A percentile compares a stretch with the other conserved stretches of the same genome.
Evolutionary conservation across 2,329 filamentous ascomycete genomes (phyloP).

Genomic region (Pseudohalonectria lignicola): DNA sequence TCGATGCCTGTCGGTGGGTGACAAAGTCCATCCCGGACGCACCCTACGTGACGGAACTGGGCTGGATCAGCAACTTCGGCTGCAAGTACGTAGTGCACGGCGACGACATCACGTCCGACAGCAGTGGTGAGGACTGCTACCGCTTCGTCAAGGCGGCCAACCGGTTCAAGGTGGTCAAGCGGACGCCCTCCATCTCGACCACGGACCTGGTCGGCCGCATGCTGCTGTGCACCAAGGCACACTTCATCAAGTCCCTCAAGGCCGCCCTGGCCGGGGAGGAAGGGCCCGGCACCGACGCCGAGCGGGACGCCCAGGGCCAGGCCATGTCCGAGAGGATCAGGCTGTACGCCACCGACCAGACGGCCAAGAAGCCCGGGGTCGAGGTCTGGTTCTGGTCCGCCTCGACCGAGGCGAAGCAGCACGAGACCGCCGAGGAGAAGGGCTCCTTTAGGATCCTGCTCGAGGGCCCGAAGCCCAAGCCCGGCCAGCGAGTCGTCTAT

Average conservation of each 20-base stretch:
- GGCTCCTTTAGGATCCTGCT: slow-evolving; percentile 60
- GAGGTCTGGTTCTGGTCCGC: slow-evolving; percentile 79
- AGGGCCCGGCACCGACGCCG: slow-evolving; percentile 55
- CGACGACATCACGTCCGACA: slow-evolving; percentile 49
- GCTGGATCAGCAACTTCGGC: slow-evolving; percentile 91
- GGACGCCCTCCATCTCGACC: slow-evolving; percentile 92
- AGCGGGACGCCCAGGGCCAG: slow-evolving; percentile 50
- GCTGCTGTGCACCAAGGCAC: slow-evolving; percentile 87
- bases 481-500: slow-evolving; percentile 80
- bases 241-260: slow-evolving; percentile 79
- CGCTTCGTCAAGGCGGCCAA: slow-evolving; percentile 91
- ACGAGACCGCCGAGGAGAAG: slow-evolving; percentile 41
- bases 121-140: slow-evolving; percentile 90
- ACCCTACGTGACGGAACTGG: slow-evolving; percentile 87
- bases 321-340: slow-evolving; percentile 68
- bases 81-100: slow-evolving; percentile 61
- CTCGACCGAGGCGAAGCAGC: slow-evolving; percentile 33
- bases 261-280: slow-evolving; percentile 59
- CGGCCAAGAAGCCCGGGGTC: slow-evolving; percentile 64
- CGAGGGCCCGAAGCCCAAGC: slow-evolving; percentile 56
- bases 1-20: slow-evolving; percentile 92
- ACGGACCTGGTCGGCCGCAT: slow-evolving; percentile 97
- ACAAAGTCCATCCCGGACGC: slow-evolving; percentile 74
- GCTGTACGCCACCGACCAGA: slow-evolving; percentile 81
- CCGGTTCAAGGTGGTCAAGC: slow-evolving; percentile 92